Base-by-base conservation (phyloP, 805 yeast species). In the Phaffomyces thermotolerans region DNA sequence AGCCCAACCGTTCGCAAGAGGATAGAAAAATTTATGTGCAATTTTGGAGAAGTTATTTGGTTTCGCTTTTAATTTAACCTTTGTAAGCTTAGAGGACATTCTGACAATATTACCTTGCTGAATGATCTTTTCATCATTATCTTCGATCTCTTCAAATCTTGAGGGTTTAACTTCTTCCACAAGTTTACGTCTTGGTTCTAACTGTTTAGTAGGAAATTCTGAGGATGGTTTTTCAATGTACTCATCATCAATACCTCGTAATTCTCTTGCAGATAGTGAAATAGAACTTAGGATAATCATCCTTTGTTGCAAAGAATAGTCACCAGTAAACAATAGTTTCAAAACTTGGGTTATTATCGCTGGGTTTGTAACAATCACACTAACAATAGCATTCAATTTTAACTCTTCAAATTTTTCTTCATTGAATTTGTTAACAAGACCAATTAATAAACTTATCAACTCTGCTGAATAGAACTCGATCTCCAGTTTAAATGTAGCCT, bases 281-380 rank as follows among this genome's bases (percentile, higher is more conserved):
- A 87, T 57, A 1, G 85, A 66, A 5, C 90, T 76, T 17, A 93
- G 60, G 8, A 90, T 68, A 25, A 76, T 64, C 64, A 90, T 69
- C 39, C 98, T 63, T 47, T 82, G 90, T 48, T 84, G 93, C 17
- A 93, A 59, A 0, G 95, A 87, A 48, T 83, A 78, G 55, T 91
- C 99, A 0, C 90, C 89, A 0, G 73, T 68, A 31, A 77, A 65
- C 15, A 89, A 64, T 15, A 81, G 59, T 24, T 67, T 57, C 34
- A 75, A 53, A 7, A 63, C 52, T 9, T 59, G 54, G 0, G 62
- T 50, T 0, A 80, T 57, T 24, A 71, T 68, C 1, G 65, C 56
- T 0, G 87, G 78, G 39, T 69, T 69, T 0, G 79, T 67, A 1
- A 75, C 79, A 15, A 85, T 65, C 1, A 87, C 67, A 2, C 93